Evolutionary conservation across 169 alveolate species (phyloP), one percentile per base, ranked within the genome.

Genomic region (Sarcocystis neurona): DNA sequence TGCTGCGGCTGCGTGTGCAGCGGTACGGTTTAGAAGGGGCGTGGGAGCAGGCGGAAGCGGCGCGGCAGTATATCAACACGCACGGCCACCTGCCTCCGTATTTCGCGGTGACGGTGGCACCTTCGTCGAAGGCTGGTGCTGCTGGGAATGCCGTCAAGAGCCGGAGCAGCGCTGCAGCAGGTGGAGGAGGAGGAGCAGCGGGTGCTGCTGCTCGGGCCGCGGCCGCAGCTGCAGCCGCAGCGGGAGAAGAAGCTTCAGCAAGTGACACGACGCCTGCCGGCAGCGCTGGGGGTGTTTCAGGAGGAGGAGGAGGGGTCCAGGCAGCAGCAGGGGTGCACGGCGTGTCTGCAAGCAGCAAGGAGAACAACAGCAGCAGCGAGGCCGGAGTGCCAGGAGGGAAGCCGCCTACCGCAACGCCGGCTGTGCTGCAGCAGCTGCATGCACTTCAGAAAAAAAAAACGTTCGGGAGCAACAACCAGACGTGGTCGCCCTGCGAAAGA

Each of bases 31-130:
- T 63, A 5, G 46, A 63, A 63, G 75, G 75, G 32, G 75, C 75
- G 8, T 63, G 75, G 75, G 75, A 63, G 43, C 75, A 63, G 41
- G 75, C 75, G 34, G 75, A 63, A n/a, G 75, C 75, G 12, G 75
- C 75, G 6, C 75, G 75, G 20, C 75, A 63, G 41, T 63, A 30
- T 43, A 63, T 63, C 43, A 63, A 63, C 43, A 41, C 75, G 12
- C 27, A 63, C 43, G 75, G 75, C 4, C 27, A 37, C 5, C 43
- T 63, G 75, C 75, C 75, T 37, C 75, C 75, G 41, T 43, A 63
- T n/a, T 63, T 63, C 12, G 75, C 32, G 41, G 75, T 63, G 75
- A 41, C 75, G 41, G 27, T 43, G 27, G 46, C 32, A 18, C 75
- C 75, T 1, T 63, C 75, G 43, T 43, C 44, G 12, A 63, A 63